Evolutionary conservation across 2,329 filamentous ascomycete genomes (phyloP), one percentile per base, ranked within the genome.

Genomic region (Ascochyta koolunga): DNA sequence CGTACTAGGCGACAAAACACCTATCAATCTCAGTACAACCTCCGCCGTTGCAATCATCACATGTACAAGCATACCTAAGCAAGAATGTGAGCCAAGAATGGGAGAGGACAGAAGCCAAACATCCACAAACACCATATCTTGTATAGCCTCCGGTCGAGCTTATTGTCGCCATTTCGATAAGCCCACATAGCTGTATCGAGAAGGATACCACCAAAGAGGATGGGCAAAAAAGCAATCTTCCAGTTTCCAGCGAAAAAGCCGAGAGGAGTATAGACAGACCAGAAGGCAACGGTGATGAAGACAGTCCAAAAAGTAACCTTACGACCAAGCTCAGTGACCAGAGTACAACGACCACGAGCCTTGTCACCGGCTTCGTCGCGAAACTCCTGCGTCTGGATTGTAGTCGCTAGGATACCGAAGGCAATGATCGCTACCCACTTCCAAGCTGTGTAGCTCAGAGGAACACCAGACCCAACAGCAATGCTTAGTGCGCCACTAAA

Each of bases 291-390:
- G 6, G 37, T 32, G 4, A 45, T 13, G 37, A 56, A 45, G n/a
- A 61, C 56, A 15, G 51, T 53, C 48, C 56, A 54, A 18, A 61
- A 38, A 2, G 56, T 50, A 1, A 9, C 27, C 35, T 42, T 50
- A 2, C 60, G 56, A 4, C 61, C 60, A 91, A 93, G 77, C 89
- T 92, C 79, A 88, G 92, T 83, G 87, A 90, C 78, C 90, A 92
- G 85, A 84, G 90, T 68, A 91, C 89, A 53, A 91, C 90, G 19
- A 89, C 90, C 55, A 91, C 89, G 50, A 91, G 93, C 81, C 86
- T 36, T 46, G 22, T 64, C 60, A 16, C 63, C 63, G 6, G 44
- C 53, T 33, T 61, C 68, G 38, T 78, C 76, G 5, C 74, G 67
- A 15, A 78, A 58, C 43, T 78, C 77, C 40, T 77, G 74, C 1